A percentile compares a stretch with the other conserved stretches of the same genome.
phyloP scores from a whole-genome alignment of 1,284 basidiomycete species.

The Meripilus lineatus region DNA sequence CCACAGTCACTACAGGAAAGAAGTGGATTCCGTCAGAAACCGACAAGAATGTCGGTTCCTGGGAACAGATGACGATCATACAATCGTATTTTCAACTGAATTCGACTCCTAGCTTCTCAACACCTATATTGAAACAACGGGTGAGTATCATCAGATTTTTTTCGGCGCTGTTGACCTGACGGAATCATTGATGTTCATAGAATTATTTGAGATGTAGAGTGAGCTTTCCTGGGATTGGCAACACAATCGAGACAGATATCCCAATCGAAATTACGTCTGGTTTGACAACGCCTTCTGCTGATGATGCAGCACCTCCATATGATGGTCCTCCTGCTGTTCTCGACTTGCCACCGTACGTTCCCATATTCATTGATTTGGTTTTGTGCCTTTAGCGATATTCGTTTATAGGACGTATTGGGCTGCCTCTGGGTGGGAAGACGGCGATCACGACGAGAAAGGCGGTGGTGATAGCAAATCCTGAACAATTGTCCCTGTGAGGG shows the following conservation, averaged over 20 bases:
- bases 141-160: background rate
- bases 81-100: background rate
- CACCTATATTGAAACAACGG: background rate
- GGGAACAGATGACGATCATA: background rate
- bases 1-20: background rate
- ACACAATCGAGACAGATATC: background rate
- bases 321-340: background rate
- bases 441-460: too few species aligned
- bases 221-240: slow-evolving; percentile 1
- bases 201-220: background rate
- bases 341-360: background rate
- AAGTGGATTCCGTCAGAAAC: slow-evolving; percentile 1
- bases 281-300: background rate
- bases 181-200: background rate
- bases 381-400: too few species aligned
- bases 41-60: background rate
- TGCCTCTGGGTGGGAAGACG: too few species aligned
- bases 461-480: too few species aligned
- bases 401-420: too few species aligned
- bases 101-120: background rate
- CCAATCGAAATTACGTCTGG: background rate
- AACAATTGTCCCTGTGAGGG: too few species aligned
- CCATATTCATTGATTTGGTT: too few species aligned
- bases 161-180: background rate
- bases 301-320: background rate